These are phyloP conservation scores for Fusarium nisikadoi DNA, from an alignment of 2,329 filamentous ascomycete species.

Conservation along the genomic window DNA sequence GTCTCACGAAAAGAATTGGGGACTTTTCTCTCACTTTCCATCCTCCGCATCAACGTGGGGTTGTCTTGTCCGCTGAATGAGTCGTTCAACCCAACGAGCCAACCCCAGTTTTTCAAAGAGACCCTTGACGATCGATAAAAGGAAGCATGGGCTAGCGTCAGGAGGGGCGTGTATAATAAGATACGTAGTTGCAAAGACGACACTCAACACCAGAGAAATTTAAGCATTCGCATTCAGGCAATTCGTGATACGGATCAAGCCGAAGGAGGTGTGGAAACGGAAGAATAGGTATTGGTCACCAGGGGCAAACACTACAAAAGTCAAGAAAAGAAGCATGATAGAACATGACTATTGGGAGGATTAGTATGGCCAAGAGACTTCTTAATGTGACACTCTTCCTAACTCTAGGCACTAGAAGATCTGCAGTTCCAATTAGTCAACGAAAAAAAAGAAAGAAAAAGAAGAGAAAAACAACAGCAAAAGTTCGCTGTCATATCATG, in stretches of 20 bases:
- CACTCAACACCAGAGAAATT: constrained; percentile 5
- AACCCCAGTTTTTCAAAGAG: constrained; percentile 21
- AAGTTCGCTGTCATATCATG: not conserved
- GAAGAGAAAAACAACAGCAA: too few species aligned
- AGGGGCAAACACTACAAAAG: not conserved
- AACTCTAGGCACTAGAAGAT: not conserved
- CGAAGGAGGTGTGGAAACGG: constrained; percentile 18
- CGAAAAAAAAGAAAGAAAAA: not conserved
- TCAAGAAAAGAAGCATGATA: not conserved
- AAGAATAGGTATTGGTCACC: not conserved
- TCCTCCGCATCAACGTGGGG: constrained; percentile 23
- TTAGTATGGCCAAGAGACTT: not conserved
- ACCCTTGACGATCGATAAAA: constrained; percentile 15
- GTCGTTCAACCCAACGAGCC: not conserved
- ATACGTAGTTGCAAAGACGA: not conserved
- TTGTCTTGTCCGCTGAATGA: constrained; percentile 2
- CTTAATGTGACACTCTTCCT: not conserved
- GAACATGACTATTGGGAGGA: not conserved
- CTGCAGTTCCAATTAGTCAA: not conserved
- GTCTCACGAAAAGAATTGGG: not conserved
- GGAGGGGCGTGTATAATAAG: constrained; percentile 9
- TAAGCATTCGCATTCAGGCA: constrained; percentile 6
- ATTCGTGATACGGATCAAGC: constrained; percentile 20
- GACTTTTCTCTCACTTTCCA: constrained; percentile 23
- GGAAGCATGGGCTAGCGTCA: constrained; percentile 3